Evolutionary conservation across 2,329 filamentous ascomycete genomes (phyloP).

Genomic region (Aspergillus sp.): DNA sequence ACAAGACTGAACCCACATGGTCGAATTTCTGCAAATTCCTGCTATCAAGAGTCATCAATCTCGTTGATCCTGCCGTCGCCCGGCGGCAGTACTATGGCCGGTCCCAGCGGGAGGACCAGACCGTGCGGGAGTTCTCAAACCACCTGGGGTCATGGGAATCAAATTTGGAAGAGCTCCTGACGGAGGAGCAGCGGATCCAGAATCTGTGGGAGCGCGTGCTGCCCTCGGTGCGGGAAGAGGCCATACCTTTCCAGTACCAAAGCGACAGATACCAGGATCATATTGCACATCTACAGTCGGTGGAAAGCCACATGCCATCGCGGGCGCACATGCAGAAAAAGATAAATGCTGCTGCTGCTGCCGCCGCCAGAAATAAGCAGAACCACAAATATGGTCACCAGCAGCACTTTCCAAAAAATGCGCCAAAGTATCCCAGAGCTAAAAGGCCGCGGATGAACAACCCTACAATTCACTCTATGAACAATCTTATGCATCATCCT

Average conservation of each 20-base stretch:
- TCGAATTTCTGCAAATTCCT: neutral
- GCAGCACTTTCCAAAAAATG: neutral
- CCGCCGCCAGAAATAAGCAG: no score
- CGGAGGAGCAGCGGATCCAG: neutral
- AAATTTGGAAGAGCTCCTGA: neutral
- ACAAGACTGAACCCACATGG: neutral
- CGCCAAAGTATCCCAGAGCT: neutral
- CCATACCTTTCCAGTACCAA: neutral
- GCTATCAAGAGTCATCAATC: neutral
- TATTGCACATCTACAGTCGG: neutral
- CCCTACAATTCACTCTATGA: neutral
- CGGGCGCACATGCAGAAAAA: neutral
- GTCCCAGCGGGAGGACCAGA: neutral
- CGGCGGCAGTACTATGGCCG: neutral
- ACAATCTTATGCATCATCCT: no score
- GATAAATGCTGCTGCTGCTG: no score
- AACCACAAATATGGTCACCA: neutral
- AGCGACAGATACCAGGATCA: neutral
- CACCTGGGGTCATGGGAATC: neutral
- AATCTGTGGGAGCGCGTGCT: neutral
- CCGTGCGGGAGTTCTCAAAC: neutral
- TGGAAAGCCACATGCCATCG: neutral
- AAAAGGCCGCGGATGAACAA: neutral
- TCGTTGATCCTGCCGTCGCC: neutral
- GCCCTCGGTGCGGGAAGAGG: neutral